Evolutionary conservation across 345 rosid genomes (phyloP), one percentile per base, ranked within the genome.

Genomic region (Cardamine chenopodiifolia): DNA sequence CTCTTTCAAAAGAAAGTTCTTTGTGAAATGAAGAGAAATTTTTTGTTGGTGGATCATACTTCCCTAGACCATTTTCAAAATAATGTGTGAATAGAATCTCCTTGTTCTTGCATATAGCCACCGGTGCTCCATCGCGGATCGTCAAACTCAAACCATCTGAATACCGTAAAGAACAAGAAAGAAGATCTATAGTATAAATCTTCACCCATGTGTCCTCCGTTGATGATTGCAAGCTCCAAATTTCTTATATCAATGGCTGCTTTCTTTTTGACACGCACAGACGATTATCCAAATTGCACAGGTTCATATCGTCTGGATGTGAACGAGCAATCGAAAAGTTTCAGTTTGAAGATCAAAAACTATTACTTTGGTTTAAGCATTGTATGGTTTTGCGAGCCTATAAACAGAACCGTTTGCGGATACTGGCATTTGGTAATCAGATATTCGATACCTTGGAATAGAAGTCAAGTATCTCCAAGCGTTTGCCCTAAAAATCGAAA

Each of bases 401-500:
- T 61, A 61, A 22, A 61, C 11, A 2, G 32, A 39, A 7, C 49
- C 49, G 32, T 61, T 40, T 7, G 12, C 7, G 15, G 25, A 20
- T 7, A n/a, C 32, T 14, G 66, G 49, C 19, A 14, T 7, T 22
- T 61, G 49, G 6, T 23, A 19, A 7, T 14, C 4, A 40, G 7
- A 14, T 20, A 61, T 39, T n/a, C 31, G 31, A 8, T 61, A 61
- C 0, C 19, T 61, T 61, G 66, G 66, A 22, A 14, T 61, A 11
- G 7, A 61, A 37, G 19, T 7, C 66, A 39, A 39, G 29, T 22
- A 61, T 14, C 66, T 39, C 66, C 49, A 61, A 61, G 19, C 31
- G 19, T 61, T 61, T 61, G 66, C 29, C 66, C 12, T 22, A 39
- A 61, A 61, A 61, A 14, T 39, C 32, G 6, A 39, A 61, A 39